phyloP scores from a whole-genome alignment of 176 grass and related monocot species.

The Pontederia crassipes region DNA sequence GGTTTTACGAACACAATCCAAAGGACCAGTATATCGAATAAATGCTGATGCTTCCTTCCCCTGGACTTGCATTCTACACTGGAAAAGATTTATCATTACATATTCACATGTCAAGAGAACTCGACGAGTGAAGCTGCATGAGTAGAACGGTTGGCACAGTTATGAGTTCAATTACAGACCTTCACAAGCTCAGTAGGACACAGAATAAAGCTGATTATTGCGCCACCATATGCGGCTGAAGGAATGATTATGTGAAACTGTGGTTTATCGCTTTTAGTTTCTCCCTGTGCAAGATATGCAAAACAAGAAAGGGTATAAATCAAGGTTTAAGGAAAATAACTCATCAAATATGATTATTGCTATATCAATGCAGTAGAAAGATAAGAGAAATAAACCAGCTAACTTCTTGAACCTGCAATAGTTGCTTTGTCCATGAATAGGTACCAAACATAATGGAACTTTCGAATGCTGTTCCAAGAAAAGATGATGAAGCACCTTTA shows the following conservation, averaged over 20 bases:
- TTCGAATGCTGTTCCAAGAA: conserved; percentile 82
- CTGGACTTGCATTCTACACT: conserved; percentile 99
- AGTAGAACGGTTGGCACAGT: not conserved
- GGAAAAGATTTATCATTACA: conserved; percentile 55
- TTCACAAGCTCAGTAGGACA: conserved; percentile 86
- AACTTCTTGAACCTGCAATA: conserved; percentile 54
- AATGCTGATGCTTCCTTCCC: conserved; percentile 46
- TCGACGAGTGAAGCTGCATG: not conserved
- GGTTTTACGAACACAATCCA: conserved; percentile 83
- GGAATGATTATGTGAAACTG: conserved; percentile 73
- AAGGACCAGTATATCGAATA: conserved; percentile 59
- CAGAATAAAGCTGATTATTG: conserved; percentile 79
- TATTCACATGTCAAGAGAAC: conserved; percentile 20
- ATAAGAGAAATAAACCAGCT: not conserved
- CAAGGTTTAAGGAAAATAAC: not conserved
- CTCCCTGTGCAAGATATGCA: conserved; percentile 43
- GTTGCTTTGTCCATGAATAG: conserved; percentile 67
- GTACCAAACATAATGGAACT: conserved; percentile 90
- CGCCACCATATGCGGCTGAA: conserved; percentile 67
- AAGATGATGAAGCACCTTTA: conserved; percentile 91
- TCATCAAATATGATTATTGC: not conserved
- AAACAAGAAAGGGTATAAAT: not conserved
- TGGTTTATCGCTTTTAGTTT: conserved; percentile 46
- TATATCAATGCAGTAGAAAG: not conserved
- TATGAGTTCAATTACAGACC: conserved; percentile 20